A percentile compares a stretch with the other conserved stretches of the same genome.
Evolutionary conservation across 192 early-diverging fungal species (phyloP).

Genomic region (Dissophora globulifera): DNA sequence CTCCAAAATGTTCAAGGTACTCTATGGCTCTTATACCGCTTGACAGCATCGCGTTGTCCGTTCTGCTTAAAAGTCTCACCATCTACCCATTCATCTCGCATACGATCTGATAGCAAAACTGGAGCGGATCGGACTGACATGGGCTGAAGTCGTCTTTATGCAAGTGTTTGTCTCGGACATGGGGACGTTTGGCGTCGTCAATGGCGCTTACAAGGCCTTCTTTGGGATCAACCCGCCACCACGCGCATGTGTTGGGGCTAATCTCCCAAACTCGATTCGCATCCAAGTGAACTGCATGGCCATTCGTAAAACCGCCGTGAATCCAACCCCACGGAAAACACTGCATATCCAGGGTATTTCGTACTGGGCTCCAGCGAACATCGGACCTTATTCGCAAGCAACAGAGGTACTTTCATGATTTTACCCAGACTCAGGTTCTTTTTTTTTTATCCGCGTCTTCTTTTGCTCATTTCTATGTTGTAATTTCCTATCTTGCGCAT

Average conservation of each 20-base stretch:
- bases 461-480: background rate
- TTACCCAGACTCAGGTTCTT: background rate
- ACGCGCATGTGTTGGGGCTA: constrained; percentile 71
- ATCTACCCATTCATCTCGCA: too few species aligned
- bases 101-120: constrained; percentile 49
- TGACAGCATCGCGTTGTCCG: too few species aligned
- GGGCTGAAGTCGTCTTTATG: constrained; percentile 71
- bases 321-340: constrained; percentile 53
- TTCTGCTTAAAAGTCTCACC: too few species aligned
- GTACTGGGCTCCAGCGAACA: constrained; percentile 92
- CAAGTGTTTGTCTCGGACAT: constrained; percentile 76
- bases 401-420: constrained; percentile 70
- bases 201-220: constrained; percentile 71
- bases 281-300: constrained; percentile 77
- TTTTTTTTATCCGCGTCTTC: background rate
- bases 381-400: constrained; percentile 86
- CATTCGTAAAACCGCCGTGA: constrained; percentile 24
- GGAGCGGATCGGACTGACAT: constrained; percentile 50
- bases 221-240: constrained; percentile 81
- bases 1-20: constrained; percentile 59
- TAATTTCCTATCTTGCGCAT: background rate
- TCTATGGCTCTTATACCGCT: background rate
- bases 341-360: constrained; percentile 89
- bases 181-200: constrained; percentile 70
- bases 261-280: constrained; percentile 43